Conservation (phyloP, 441 rosid species). For the Euphorbia corollata region DNA sequence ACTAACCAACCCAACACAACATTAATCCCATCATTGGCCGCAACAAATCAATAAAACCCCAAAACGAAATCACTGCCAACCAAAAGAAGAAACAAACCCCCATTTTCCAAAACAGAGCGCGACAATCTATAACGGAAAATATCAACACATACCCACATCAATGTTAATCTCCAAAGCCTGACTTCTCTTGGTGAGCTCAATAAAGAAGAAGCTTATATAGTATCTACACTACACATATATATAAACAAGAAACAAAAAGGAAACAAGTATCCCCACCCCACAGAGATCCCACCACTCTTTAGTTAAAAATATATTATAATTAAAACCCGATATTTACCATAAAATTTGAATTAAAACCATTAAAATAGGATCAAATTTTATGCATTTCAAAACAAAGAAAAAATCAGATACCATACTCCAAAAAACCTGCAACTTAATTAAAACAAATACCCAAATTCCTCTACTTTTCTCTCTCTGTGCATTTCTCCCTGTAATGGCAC, state of each 20-base stretch:
- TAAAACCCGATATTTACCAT: not conserved
- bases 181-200: conserved; percentile 16
- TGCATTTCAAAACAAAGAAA: conserved; percentile 17
- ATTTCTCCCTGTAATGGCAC: conserved; percentile 15
- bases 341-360: not conserved
- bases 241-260: conserved; percentile 17
- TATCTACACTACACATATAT: conserved; percentile 15
- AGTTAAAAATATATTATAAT: not conserved
- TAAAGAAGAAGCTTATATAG: not conserved
- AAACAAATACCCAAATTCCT: not conserved
- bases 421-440: conserved; percentile 47
- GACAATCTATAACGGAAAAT: conserved; percentile 11
- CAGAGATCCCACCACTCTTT: conserved; percentile 1
- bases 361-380: not conserved
- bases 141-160: conserved; percentile 37
- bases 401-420: conserved; percentile 51
- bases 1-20: conserved; percentile 16
- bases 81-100: not conserved
- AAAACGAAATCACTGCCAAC: conserved; percentile 3
- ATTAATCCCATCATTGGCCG: conserved; percentile 2
- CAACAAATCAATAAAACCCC: conserved; percentile 16
- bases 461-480: conserved; percentile 3
- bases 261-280: conserved; percentile 8
- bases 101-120: conserved; percentile 13
- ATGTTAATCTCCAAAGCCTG: conserved; percentile 23